Evolutionary conservation across 2,329 filamentous ascomycete species (phyloP).

Genomic region (Eurotiales sp.): DNA sequence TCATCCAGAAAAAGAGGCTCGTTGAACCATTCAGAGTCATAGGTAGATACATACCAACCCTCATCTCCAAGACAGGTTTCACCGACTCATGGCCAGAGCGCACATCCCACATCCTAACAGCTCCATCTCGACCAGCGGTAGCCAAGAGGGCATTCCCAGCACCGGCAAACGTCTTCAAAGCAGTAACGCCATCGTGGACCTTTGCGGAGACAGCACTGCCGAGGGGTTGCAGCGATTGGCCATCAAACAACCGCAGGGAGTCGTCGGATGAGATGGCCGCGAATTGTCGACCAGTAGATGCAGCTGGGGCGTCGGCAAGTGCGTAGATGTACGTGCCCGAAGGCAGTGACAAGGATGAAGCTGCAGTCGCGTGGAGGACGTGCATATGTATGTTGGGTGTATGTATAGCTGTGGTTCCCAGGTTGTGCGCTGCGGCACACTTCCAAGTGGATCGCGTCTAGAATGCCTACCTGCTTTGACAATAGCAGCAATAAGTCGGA

Average conservation of each 20-base stretch:
- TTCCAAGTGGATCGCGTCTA: too few species aligned
- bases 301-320: slow-evolving; percentile 26
- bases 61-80: slow-evolving; percentile 30
- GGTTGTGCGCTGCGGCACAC: background rate
- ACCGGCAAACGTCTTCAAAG: slow-evolving; percentile 27
- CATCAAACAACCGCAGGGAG: slow-evolving; percentile 41
- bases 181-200: slow-evolving; percentile 38
- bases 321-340: slow-evolving; percentile 43
- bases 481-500: background rate
- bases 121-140: slow-evolving; percentile 40
- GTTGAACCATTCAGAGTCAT: background rate
- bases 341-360: slow-evolving; percentile 37
- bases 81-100: slow-evolving; percentile 25
- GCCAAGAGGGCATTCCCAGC: slow-evolving; percentile 24
- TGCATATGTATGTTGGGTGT: slow-evolving; percentile 24
- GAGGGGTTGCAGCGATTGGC: slow-evolving; percentile 29
- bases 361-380: slow-evolving; percentile 28
- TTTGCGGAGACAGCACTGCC: slow-evolving; percentile 25
- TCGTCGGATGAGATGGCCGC: slow-evolving; percentile 46
- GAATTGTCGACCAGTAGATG: slow-evolving; percentile 20
- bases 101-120: slow-evolving; percentile 40
- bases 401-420: background rate
- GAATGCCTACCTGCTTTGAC: slow-evolving; percentile 2
- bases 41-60: slow-evolving; percentile 25
- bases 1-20: too few species aligned